A percentile compares a stretch with the other conserved stretches of the same genome.
Conservation (phyloP, 83 land plant species). For the Thuja plicata region DNA sequence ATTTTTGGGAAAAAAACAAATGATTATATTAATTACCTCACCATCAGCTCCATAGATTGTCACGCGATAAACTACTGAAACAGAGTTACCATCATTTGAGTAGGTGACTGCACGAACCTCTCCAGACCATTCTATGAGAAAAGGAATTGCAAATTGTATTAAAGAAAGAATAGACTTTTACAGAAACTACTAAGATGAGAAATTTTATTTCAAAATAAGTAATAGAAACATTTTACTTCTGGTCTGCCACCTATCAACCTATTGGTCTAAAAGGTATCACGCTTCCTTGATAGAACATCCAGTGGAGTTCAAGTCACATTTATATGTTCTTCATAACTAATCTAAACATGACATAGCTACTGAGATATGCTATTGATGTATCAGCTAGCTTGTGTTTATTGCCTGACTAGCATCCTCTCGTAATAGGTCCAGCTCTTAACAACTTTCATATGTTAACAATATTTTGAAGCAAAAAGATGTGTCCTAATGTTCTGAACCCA, state of each 20-base stretch:
- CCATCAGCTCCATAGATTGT: constrained; percentile 76
- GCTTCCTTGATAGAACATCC: neutral
- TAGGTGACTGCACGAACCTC: constrained; percentile 70
- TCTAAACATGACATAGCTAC: neutral
- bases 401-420: neutral
- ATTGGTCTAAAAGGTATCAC: neutral
- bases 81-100: constrained; percentile 66
- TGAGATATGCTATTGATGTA: neutral
- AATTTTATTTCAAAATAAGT: neutral
- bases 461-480: neutral
- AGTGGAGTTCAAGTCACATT: neutral
- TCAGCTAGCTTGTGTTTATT: neutral
- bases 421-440: neutral
- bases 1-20: neutral
- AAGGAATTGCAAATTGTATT: neutral
- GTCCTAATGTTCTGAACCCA: neutral
- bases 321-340: neutral
- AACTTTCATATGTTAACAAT: neutral
- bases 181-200: neutral
- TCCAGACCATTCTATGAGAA: constrained; percentile 72
- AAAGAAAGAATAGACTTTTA: neutral
- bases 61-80: constrained; percentile 77
- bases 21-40: constrained; percentile 46
- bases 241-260: neutral
- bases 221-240: neutral